phyloP scores from a whole-genome alignment of 2,329 filamentous ascomycete genomes.

The Plectosphaerella cucumerina region DNA sequence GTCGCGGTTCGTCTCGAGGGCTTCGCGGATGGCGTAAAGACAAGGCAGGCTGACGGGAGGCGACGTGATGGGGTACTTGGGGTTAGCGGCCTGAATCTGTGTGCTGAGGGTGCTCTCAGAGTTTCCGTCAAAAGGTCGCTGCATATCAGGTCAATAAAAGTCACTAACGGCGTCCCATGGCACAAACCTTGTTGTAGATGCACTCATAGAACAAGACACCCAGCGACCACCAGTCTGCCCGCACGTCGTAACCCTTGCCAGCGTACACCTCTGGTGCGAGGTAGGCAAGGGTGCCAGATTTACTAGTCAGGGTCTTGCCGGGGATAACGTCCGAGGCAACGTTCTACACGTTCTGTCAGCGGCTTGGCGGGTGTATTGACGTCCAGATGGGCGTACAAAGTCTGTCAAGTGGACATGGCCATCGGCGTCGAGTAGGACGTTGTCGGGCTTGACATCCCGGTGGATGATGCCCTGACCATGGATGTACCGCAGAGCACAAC shows the following conservation, averaged over 20 bases:
- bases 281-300: constrained; percentile 94
- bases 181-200: constrained; percentile 90
- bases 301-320: constrained; percentile 81
- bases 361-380: constrained; percentile 15
- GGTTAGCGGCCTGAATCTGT: constrained; percentile 75
- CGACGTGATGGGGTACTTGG: constrained; percentile 87
- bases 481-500: constrained; percentile 84
- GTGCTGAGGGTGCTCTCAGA: constrained; percentile 76
- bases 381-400: constrained; percentile 62
- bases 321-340: constrained; percentile 91
- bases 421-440: constrained; percentile 80
- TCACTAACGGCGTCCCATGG: background rate
- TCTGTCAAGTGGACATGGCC: constrained; percentile 97
- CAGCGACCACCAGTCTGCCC: constrained; percentile 98
- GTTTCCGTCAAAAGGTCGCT: constrained; percentile 91
- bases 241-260: constrained; percentile 81
- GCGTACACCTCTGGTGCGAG: constrained; percentile 93
- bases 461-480: constrained; percentile 86
- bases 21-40: constrained; percentile 79
- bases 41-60: constrained; percentile 87
- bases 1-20: constrained; percentile 75
- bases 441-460: constrained; percentile 88
- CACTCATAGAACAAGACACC: constrained; percentile 99
- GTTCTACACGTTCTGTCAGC: constrained; percentile 54
- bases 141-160: constrained; percentile 1